These are phyloP conservation scores for Stagonosporopsis vannaccii DNA, from an alignment of 2,329 filamentous ascomycete species.

Conservation along the genomic window DNA sequence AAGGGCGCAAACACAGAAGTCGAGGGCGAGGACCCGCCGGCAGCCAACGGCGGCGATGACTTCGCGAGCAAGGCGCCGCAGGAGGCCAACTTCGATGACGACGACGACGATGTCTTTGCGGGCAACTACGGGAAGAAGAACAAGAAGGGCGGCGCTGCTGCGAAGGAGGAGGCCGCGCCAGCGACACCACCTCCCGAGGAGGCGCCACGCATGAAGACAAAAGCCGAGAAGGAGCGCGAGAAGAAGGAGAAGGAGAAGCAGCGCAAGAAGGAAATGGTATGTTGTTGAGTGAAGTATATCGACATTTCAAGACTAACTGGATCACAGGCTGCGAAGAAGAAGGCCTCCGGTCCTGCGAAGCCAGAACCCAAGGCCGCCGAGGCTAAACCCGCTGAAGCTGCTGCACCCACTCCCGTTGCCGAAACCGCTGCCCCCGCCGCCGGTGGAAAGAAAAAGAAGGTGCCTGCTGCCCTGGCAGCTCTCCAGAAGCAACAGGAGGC, in stretches of 20 bases:
- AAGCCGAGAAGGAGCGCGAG: slow-evolving; percentile 97
- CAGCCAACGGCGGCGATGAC: slow-evolving; percentile 50
- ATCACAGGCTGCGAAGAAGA: slow-evolving; percentile 60
- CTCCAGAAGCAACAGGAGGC: slow-evolving; percentile 87
- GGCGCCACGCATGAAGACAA: slow-evolving; percentile 75
- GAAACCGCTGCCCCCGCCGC: slow-evolving; percentile 48
- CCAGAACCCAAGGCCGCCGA: slow-evolving; percentile 48
- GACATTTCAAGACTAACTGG: background rate
- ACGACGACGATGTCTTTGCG: slow-evolving; percentile 82
- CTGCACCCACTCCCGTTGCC: slow-evolving; percentile 34
- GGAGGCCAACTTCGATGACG: slow-evolving; percentile 71
- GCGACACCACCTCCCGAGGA: slow-evolving; percentile 36
- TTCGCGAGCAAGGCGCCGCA: slow-evolving; percentile 74
- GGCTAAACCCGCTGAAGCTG: slow-evolving; percentile 50
- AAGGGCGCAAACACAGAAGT: slow-evolving; percentile 72
- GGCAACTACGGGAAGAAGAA: slow-evolving; percentile 72
- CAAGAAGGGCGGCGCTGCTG: slow-evolving; percentile 61
- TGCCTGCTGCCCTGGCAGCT: slow-evolving; percentile 74
- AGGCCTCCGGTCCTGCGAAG: slow-evolving; percentile 61
- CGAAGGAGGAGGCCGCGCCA: slow-evolving; percentile 50
- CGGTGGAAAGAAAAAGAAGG: slow-evolving; percentile 85
- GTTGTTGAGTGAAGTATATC: slow-evolving; percentile 22
- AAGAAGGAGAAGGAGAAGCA: slow-evolving; percentile 99
- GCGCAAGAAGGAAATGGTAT: slow-evolving; percentile 95
- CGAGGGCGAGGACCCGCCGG: slow-evolving; percentile 68